These are phyloP conservation scores for Paramecium tetraurelia DNA, from an alignment of 73 alveolate genomes.

Conservation along the genomic window DNA sequence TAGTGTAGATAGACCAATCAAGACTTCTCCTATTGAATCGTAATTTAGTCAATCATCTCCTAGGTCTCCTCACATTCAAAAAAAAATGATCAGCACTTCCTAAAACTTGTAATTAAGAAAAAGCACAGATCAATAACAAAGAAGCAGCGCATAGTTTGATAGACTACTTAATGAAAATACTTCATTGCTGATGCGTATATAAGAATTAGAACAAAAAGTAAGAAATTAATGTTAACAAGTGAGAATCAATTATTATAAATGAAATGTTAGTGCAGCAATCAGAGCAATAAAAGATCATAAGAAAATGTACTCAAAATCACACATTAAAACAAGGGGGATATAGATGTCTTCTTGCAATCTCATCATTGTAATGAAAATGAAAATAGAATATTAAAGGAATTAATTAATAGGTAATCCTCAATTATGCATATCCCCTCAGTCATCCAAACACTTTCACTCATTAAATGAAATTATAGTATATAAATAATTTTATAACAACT, in stretches of 20 bases:
- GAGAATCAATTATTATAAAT: background rate
- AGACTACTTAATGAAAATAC: background rate
- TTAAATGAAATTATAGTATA: background rate
- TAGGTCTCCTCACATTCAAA: constrained; percentile 1
- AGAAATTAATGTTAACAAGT: background rate
- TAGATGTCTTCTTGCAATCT: background rate
- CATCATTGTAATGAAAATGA: background rate
- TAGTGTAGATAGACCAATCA: background rate
- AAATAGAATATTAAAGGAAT: background rate
- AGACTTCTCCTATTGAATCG: background rate
- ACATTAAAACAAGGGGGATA: background rate
- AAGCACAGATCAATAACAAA: background rate
- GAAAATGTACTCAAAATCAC: background rate
- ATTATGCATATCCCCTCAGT: constrained; percentile 14
- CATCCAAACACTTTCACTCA: background rate
- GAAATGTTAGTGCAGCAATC: background rate
- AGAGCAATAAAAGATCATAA: background rate
- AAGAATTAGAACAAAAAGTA: background rate
- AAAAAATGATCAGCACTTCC: background rate
- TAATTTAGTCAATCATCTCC: background rate
- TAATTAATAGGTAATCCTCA: background rate
- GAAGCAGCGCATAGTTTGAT: background rate
- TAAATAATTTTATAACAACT: background rate
- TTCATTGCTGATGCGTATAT: background rate
- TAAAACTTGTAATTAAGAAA: background rate